Evolutionary conservation across 2,329 filamentous ascomycete species (phyloP).

Genomic region (Clonostachys sp.): DNA sequence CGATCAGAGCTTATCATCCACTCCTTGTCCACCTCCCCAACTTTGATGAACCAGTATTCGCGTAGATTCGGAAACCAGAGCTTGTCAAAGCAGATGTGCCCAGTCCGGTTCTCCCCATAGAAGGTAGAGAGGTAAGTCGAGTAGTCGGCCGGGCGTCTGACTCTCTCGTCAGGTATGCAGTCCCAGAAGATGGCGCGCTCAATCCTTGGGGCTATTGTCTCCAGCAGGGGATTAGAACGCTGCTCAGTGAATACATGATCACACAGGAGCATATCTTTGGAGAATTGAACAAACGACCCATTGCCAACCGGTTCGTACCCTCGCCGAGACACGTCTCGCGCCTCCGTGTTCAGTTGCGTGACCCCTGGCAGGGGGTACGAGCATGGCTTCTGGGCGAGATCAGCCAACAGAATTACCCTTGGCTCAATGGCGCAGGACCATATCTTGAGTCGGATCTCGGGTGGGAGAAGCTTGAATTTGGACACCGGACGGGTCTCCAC

Average conservation of each 20-base stretch:
- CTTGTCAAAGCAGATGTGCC: conserved; percentile 26
- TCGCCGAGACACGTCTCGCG: conserved; percentile 23
- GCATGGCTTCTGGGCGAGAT: conserved; percentile 18
- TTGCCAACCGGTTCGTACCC: conserved; percentile 25
- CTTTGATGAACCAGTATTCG: conserved; percentile 31
- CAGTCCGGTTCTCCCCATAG: conserved; percentile 19
- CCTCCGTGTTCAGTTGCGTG: conserved; percentile 27
- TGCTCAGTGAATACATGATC: conserved; percentile 27
- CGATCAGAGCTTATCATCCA: conserved; percentile 27
- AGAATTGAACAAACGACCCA: conserved; percentile 29
- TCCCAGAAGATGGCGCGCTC: conserved; percentile 31
- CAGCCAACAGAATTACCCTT: conserved; percentile 25
- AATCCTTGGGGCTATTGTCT: conserved; percentile 23
- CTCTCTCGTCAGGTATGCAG: conserved; percentile 28
- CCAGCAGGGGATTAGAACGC: conserved; percentile 18
- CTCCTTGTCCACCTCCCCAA: conserved; percentile 27
- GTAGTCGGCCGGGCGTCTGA: conserved; percentile 24
- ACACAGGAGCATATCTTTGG: conserved; percentile 28
- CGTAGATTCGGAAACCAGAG: conserved; percentile 31
- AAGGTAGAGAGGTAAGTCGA: conserved; percentile 24
- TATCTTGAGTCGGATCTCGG: conserved; percentile 30
- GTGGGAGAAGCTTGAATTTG: conserved; percentile 15
- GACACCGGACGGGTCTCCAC: too few relatives aligned
- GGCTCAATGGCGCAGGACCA: conserved; percentile 29
- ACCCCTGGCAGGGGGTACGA: conserved; percentile 27